Evolutionary conservation across 1,139 yeast species (phyloP).

Genomic region (Lodderomyces parapsilosis): DNA sequence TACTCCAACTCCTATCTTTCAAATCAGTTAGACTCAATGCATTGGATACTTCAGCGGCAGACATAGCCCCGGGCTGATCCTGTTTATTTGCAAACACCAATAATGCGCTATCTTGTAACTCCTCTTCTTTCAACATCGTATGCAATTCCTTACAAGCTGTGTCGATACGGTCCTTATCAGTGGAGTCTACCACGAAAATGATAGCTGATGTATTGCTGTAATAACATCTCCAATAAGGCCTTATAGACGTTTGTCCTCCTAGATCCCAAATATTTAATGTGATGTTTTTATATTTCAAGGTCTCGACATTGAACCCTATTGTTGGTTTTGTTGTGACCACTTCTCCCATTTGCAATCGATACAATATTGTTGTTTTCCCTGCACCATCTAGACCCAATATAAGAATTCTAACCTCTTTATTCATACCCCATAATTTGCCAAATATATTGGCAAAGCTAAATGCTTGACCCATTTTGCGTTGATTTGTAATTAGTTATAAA

Average conservation of each 20-base stretch:
- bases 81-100: slow-evolving; percentile 96
- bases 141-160: slow-evolving; percentile 87
- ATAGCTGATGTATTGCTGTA: slow-evolving; percentile 95
- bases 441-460: slow-evolving; percentile 76
- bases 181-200: slow-evolving; percentile 94
- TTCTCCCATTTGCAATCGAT: slow-evolving; percentile 89
- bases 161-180: slow-evolving; percentile 90
- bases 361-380: slow-evolving; percentile 93
- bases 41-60: slow-evolving; percentile 92
- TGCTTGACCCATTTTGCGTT: slow-evolving; percentile 70
- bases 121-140: slow-evolving; percentile 91
- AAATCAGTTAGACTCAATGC: slow-evolving; percentile 82
- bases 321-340: slow-evolving; percentile 95
- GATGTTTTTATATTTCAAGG: slow-evolving; percentile 83
- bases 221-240: slow-evolving; percentile 98
- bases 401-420: slow-evolving; percentile 86
- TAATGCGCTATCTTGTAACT: slow-evolving; percentile 82
- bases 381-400: slow-evolving; percentile 97
- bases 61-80: slow-evolving; percentile 93
- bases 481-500: neutral
- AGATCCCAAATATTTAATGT: slow-evolving; percentile 88
- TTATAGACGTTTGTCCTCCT: slow-evolving; percentile 95
- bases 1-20: slow-evolving; percentile 97
- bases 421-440: slow-evolving; percentile 83
- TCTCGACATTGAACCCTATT: slow-evolving; percentile 96